A percentile compares a stretch with the other conserved stretches of the same genome.
Conservation (phyloP, 1,284 basidiomycete species). For the Bondarzewia mesenterica region DNA sequence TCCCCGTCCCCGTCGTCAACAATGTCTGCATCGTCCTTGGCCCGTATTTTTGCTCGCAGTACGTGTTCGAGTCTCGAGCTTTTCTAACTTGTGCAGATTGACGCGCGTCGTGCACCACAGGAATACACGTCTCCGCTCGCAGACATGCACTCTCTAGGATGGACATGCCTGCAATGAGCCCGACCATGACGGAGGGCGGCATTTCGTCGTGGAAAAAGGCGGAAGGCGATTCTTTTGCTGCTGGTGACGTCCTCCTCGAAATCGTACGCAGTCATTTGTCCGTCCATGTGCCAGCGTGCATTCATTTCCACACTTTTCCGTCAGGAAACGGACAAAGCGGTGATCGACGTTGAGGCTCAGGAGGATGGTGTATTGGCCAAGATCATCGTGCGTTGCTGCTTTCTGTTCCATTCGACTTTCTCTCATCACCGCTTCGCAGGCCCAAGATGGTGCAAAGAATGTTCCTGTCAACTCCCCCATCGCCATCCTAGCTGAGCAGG, state of each 20-base stretch:
- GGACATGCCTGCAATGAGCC: constrained; percentile 99
- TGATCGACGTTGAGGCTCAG: constrained; percentile 98
- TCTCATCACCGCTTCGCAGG: constrained; percentile 32
- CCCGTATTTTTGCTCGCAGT: constrained; percentile 63
- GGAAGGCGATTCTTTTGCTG: constrained; percentile 85
- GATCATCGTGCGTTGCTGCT: constrained; percentile 54
- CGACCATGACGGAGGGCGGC: constrained; percentile 99
- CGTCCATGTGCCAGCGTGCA: not conserved
- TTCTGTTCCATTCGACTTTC: not conserved
- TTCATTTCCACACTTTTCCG: constrained; percentile 10
- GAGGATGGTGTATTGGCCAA: constrained; percentile 95
- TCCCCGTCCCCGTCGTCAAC: constrained; percentile 1
- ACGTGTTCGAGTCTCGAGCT: constrained; percentile 21
- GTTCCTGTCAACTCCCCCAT: constrained; percentile 83
- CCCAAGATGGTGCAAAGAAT: constrained; percentile 78
- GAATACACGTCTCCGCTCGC: constrained; percentile 75
- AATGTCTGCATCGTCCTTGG: constrained; percentile 13
- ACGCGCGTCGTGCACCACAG: constrained; percentile 36
- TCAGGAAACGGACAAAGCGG: constrained; percentile 99
- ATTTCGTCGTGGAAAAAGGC: constrained; percentile 97
- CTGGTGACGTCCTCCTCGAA: constrained; percentile 91
- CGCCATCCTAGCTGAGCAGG: constrained; percentile 88
- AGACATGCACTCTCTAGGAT: constrained; percentile 82
- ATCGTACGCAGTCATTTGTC: constrained; percentile 53
- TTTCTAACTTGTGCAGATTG: too few relatives aligned